A percentile compares a stretch with the other conserved stretches of the same genome.
These are phyloP conservation scores for Eutrema salsugineum DNA, from an alignment of 441 rosid genomes.

Conservation along the genomic window DNA sequence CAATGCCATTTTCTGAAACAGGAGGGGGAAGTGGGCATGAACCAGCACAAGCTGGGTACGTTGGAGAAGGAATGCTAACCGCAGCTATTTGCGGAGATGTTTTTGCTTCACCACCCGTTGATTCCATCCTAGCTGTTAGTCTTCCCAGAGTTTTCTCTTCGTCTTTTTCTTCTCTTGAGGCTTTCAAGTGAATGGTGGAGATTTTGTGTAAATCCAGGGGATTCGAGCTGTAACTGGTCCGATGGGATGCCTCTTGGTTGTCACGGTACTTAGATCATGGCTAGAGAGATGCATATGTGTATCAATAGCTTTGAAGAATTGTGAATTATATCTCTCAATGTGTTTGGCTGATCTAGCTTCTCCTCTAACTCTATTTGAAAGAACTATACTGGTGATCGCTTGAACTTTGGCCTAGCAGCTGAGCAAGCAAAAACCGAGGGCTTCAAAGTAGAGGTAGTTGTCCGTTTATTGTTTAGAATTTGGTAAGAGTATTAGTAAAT, in stretches of 20 bases:
- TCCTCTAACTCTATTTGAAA: conserved; percentile 33
- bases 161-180: neutral
- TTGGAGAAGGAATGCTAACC: conserved; percentile 98
- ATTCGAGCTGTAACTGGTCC: conserved; percentile 98
- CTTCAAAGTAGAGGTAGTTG: conserved; percentile 76
- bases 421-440: conserved; percentile 99
- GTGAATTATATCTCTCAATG: neutral
- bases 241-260: conserved; percentile 88
- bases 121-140: conserved; percentile 89
- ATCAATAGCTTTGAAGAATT: neutral
- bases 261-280: conserved; percentile 50
- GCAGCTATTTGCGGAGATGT: conserved; percentile 95
- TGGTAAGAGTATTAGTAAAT: conserved; percentile 1
- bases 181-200: conserved; percentile 3
- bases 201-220: conserved; percentile 51
- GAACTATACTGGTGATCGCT: conserved; percentile 97
- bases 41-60: conserved; percentile 96
- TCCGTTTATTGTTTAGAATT: neutral
- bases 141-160: neutral
- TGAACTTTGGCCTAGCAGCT: conserved; percentile 97
- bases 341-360: conserved; percentile 15
- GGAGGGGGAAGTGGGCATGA: conserved; percentile 99
- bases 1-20: conserved; percentile 20
- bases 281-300: neutral
- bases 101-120: conserved; percentile 91